phyloP scores from a whole-genome alignment of 768 basidiomycete species.

The Candolleomyces aberdarensis region DNA sequence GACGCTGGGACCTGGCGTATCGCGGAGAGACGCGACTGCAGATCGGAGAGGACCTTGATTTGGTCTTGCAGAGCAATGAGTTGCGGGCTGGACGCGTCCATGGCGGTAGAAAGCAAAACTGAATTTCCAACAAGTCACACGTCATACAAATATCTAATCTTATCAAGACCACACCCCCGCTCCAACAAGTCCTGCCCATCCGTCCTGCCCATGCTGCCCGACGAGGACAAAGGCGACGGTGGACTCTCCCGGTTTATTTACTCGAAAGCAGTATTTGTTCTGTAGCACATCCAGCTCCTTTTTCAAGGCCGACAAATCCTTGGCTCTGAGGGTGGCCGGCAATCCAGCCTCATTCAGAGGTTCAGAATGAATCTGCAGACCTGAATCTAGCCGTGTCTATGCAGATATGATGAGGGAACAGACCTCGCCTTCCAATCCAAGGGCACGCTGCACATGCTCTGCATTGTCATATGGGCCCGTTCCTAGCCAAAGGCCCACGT shows the following conservation, averaged over 20 bases:
- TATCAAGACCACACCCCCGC: slow-evolving; percentile 31
- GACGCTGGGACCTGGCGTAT: slow-evolving; percentile 44
- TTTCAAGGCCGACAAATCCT: background rate
- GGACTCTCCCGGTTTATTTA: slow-evolving; percentile 14
- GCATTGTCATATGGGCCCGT: slow-evolving; percentile 29
- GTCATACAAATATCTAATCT: slow-evolving; percentile 11
- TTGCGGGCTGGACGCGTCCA: slow-evolving; percentile 6
- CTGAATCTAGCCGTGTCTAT: background rate
- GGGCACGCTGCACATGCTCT: slow-evolving; percentile 15
- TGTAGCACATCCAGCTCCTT: slow-evolving; percentile 12
- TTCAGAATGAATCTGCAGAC: background rate
- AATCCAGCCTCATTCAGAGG: slow-evolving; percentile 7
- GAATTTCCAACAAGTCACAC: slow-evolving; percentile 3
- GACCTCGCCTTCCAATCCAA: slow-evolving; percentile 17
- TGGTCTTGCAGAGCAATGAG: slow-evolving; percentile 32
- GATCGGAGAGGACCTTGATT: slow-evolving; percentile 44
- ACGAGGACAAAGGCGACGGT: slow-evolving; percentile 36
- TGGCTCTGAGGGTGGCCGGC: slow-evolving; percentile 1
- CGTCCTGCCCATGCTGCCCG: slow-evolving; percentile 24
- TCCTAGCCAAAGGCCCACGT: slow-evolving; percentile 52
- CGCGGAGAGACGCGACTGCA: slow-evolving; percentile 40
- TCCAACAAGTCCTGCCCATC: slow-evolving; percentile 35
- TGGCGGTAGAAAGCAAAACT: background rate
- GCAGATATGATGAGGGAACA: background rate
- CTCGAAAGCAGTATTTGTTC: slow-evolving; percentile 25